Evolutionary conservation across 495 filamentous ascomycete genomes (phyloP).

Genomic region (Lasiosphaeria miniovina): DNA sequence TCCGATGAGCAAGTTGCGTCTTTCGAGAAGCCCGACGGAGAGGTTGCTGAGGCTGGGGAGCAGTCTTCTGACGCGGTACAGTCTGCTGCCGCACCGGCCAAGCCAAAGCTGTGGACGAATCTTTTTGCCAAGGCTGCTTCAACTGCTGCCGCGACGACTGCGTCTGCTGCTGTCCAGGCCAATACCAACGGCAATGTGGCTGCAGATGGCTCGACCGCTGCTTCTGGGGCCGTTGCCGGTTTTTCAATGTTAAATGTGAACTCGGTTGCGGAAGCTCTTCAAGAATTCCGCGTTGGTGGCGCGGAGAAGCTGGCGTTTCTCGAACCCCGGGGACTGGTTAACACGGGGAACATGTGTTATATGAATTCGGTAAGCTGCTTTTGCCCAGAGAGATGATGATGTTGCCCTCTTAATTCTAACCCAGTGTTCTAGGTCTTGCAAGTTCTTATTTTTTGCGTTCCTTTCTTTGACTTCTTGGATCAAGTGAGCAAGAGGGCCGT

Average conservation of each 20-base stretch:
- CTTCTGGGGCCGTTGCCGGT: slow-evolving; percentile 24
- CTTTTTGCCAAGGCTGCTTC: slow-evolving; percentile 58
- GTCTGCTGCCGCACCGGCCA: slow-evolving; percentile 39
- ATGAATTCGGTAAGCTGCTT: slow-evolving; percentile 87
- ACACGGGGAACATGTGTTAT: slow-evolving; percentile 99
- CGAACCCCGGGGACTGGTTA: slow-evolving; percentile 91
- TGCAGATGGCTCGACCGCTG: slow-evolving; percentile 14
- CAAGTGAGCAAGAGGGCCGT: slow-evolving; percentile 76
- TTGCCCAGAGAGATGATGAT: neutral
- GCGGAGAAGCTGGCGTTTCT: slow-evolving; percentile 74
- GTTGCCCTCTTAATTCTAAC: slow-evolving; percentile 8
- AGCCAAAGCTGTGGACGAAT: slow-evolving; percentile 76
- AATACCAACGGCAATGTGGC: slow-evolving; percentile 23
- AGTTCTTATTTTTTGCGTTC: slow-evolving; percentile 86
- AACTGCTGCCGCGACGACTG: slow-evolving; percentile 27
- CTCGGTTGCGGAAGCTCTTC: slow-evolving; percentile 70
- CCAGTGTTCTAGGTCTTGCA: slow-evolving; percentile 69
- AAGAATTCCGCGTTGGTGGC: slow-evolving; percentile 58
- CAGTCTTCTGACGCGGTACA: slow-evolving; percentile 30
- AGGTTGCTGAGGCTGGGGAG: slow-evolving; percentile 16
- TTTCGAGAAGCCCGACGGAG: slow-evolving; percentile 23
- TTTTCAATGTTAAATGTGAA: slow-evolving; percentile 56
- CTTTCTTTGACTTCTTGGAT: slow-evolving; percentile 92
- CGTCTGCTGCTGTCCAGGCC: slow-evolving; percentile 24
- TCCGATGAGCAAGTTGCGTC: slow-evolving; percentile 33